These are phyloP conservation scores for Quercus lobata DNA, from an alignment of 331 rosid species.

Conservation along the genomic window DNA sequence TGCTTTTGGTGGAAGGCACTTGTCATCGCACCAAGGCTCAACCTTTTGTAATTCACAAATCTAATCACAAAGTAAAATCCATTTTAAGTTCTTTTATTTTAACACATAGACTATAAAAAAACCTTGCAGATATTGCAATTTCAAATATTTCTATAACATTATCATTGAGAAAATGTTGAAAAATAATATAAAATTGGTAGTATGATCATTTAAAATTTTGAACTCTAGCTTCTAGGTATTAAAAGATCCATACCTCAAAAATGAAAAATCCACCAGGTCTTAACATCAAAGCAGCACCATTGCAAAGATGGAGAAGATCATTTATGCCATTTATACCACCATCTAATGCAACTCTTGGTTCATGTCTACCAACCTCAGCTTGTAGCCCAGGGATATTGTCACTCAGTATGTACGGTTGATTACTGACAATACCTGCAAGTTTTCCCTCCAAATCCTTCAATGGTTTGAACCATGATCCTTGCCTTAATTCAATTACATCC, in stretches of 20 bases:
- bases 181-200: not conserved
- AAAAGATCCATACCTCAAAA: conserved; percentile 58
- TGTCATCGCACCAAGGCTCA: accelerated
- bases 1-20: too few species aligned
- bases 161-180: not conserved
- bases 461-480: conserved; percentile 88
- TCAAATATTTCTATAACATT: not conserved
- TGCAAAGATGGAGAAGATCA: conserved; percentile 75
- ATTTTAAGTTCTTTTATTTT: not conserved
- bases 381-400: conserved; percentile 64
- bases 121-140: not conserved
- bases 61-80: not conserved
- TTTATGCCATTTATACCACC: conserved; percentile 67
- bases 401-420: conserved; percentile 91
- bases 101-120: not conserved
- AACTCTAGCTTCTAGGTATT: not conserved
- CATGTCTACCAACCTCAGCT: conserved; percentile 86
- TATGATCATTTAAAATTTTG: not conserved
- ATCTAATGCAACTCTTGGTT: conserved; percentile 73
- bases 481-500: conserved; percentile 46
- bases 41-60: not conserved
- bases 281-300: conserved; percentile 66
- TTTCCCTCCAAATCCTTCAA: conserved; percentile 59
- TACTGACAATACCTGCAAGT: conserved; percentile 74
- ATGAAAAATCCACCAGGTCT: conserved; percentile 80